Conservation (phyloP, 371 early-diverging fungal genomes). For the Circinella minor region DNA sequence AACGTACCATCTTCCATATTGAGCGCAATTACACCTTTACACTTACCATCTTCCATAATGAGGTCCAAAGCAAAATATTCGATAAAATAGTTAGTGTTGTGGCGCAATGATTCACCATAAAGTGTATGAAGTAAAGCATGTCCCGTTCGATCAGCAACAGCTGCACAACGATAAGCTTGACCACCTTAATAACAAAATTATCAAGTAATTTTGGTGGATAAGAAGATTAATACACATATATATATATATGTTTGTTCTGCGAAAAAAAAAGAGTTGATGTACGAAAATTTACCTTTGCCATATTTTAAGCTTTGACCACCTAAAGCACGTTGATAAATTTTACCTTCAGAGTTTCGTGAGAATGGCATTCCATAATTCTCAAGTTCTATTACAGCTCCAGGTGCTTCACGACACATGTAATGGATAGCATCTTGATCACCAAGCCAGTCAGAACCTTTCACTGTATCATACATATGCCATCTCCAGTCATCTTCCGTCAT, state of each 20-base stretch:
- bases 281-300: conserved; percentile 68
- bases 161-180: conserved; percentile 97
- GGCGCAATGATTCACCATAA: conserved; percentile 94
- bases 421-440: conserved; percentile 99
- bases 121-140: conserved; percentile 97
- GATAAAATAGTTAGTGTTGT: conserved; percentile 96
- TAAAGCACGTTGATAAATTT: conserved; percentile 98
- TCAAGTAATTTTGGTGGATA: neutral
- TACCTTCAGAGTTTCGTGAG: conserved; percentile 95
- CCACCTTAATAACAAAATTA: conserved; percentile 66
- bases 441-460: conserved; percentile 98
- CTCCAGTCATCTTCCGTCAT: conserved; percentile 99
- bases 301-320: conserved; percentile 95
- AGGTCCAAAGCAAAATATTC: conserved; percentile 98
- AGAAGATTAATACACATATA: neutral
- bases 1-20: conserved; percentile 98
- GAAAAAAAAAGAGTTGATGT: no score
- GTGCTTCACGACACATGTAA: conserved; percentile 98
- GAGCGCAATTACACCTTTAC: conserved; percentile 95
- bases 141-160: conserved; percentile 98
- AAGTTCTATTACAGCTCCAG: conserved; percentile 93
- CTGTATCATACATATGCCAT: conserved; percentile 99
- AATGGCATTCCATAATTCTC: conserved; percentile 98
- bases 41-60: conserved; percentile 97
- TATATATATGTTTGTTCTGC: neutral